These are phyloP conservation scores for Daldinia concentrica DNA, from an alignment of 495 filamentous ascomycete genomes.

Conservation along the genomic window DNA sequence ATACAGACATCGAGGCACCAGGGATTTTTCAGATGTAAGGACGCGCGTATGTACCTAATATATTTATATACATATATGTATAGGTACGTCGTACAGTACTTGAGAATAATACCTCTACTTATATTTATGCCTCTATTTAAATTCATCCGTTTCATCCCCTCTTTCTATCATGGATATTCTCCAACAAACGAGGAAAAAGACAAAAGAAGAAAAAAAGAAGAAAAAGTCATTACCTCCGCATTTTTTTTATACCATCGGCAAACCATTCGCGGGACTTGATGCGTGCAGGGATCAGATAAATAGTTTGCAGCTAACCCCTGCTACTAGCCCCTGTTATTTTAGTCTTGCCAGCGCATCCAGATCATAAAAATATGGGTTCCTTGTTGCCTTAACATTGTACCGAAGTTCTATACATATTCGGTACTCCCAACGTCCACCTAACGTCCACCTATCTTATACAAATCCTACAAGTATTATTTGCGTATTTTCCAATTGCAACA, in stretches of 20 bases:
- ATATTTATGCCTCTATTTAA: not conserved
- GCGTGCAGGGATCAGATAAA: slow-evolving; percentile 35
- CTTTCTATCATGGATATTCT: not conserved
- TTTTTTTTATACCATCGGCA: slow-evolving; percentile 30
- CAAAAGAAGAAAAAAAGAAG: not conserved
- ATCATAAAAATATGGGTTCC: slow-evolving; percentile 14
- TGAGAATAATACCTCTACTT: not conserved
- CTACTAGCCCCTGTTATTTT: slow-evolving; percentile 21
- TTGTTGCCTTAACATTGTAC: slow-evolving; percentile 22
- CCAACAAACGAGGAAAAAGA: not conserved
- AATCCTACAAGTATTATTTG: not conserved
- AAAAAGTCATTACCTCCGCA: slow-evolving; percentile 22
- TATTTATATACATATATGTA: not conserved
- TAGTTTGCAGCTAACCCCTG: slow-evolving; percentile 41
- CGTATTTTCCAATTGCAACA: not conserved
- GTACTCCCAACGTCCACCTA: not conserved
- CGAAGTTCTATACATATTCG: slow-evolving; percentile 17
- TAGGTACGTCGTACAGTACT: not conserved
- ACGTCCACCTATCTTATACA: not conserved
- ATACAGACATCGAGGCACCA: not conserved
- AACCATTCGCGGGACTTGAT: slow-evolving; percentile 38
- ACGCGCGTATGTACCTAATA: not conserved
- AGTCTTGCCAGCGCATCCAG: slow-evolving; percentile 36
- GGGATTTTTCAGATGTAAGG: not conserved
- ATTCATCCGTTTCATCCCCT: not conserved